Evolutionary conservation across 306 rosid genomes (phyloP), one percentile per base, ranked within the genome.

Genomic region (Hippophae rhamnoides): DNA sequence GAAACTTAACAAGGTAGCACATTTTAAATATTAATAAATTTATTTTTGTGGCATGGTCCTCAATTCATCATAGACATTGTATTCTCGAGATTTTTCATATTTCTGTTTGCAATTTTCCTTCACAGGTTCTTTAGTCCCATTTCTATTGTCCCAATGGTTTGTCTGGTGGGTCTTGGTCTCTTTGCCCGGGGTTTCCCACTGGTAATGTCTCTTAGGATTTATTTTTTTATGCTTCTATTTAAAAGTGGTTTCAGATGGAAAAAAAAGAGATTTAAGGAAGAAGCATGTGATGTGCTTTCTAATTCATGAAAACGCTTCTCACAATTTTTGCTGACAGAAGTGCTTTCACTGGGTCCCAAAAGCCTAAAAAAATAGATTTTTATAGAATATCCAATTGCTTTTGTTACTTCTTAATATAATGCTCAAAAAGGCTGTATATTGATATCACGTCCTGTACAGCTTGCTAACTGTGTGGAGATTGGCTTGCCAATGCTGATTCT

Each of bases 401-500:
- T 69, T 40, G 25, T 57, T 40, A 47, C 52, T 44, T 26, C 59
- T 10, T 47, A 40, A 47, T 31, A 46, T 25, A 57, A 47, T 31
- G 23, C 13, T 13, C 46, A 13, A 47, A 74, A 66, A 61, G 58
- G 48, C 41, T 12, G 51, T 40, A 41, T 74, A 78, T 57, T 65
- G 66, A 56, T 68, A 25, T 43, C 31, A 1, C 81, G 50, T 67
- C 69, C 56, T 62, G 55, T 63, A 60, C 86, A 92, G 99, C 85
- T 92, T 59, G 99, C 75, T 40, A 69, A 80, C 64, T 92, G 99
- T 54, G 82, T 88, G 73, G 85, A 88, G 77, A 80, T 92, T 62
- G 99, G 87, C 68, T 66, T 82, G 69, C 96, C 96, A 12, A 92
- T 92, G 98, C 82, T 92, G 62, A 79, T 92, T 71, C 62, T 92